Base-by-base conservation (phyloP, 495 filamentous ascomycete genomes). In the Aspergillus egyptiacus region DNA sequence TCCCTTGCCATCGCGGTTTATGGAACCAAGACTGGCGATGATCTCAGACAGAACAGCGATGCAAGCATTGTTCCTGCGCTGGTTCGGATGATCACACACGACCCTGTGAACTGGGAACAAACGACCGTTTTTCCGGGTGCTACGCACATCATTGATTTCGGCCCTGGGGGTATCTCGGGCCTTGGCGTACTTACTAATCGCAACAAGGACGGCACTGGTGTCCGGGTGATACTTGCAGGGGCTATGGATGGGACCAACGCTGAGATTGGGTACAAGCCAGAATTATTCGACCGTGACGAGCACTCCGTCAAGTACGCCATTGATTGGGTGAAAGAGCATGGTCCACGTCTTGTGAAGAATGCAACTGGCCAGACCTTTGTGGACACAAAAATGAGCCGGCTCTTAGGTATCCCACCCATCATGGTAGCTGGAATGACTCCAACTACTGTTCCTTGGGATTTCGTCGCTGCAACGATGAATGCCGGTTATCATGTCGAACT, bases 371-470 rank as follows among this genome's bases (percentile, higher is more conserved):
- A 85, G 60, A 94, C 85, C 0, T 95, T 85, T 48, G 93, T 98
- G 22, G 90, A 96, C 68, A 98, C 93, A 33, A 96, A 95, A 77
- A 96, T 98, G 87, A 96, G 89, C 70, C 77, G 91, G 56, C 72
- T 96, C 17, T 73, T 97, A 27, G 91, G 93, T 28, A 76, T 95
- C 13, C 90, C 93, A 10, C 93, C 86, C 0, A 72, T 97, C 41
- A 87, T 96, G 83, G 89, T 96, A 11, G 88, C 91, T 27, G 91
- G 90, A 59, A 97, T 97, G 91, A 97, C 91, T 2, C 91, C 91
- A 13, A 85, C 83, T 54, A 97, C 91, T 13, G 90, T 95, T 2
- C 81, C 90, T 22, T 95, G 88, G 88, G 89, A 96, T 60, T 96
- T 97, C 57, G 86, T 96, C 30, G 86, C 88, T n/a, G 87, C 90